Evolutionary conservation across 306 rosid species (phyloP).

Genomic region (Neltuma alba): DNA sequence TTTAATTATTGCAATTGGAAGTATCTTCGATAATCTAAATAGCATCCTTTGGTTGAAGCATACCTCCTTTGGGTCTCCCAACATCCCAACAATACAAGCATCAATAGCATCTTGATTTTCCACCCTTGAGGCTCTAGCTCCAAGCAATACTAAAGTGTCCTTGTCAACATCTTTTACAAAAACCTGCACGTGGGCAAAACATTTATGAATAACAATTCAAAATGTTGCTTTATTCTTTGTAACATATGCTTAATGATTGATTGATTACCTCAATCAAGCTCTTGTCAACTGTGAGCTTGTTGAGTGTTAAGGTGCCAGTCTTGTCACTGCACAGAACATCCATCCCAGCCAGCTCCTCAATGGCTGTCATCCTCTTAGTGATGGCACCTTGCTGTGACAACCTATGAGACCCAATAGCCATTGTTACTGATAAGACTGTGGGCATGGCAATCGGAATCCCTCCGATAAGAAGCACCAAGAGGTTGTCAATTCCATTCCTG

Average conservation of each 20-base stretch:
- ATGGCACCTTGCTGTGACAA: conserved; percentile 89
- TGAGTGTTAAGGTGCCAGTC: conserved; percentile 88
- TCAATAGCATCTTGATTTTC: conserved; percentile 97
- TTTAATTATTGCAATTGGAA: neutral
- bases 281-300: conserved; percentile 88
- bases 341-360: conserved; percentile 97
- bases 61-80: conserved; percentile 95
- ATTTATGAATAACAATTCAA: neutral
- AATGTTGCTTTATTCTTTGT: neutral
- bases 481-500: conserved; percentile 83
- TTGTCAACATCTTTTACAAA: conserved; percentile 64
- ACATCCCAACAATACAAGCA: conserved; percentile 93
- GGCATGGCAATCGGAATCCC: conserved; percentile 99
- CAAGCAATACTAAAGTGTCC: conserved; percentile 62
- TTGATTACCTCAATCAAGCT: conserved; percentile 62
- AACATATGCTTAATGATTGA: neutral
- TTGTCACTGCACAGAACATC: conserved; percentile 93
- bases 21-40: neutral
- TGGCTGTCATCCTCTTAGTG: conserved; percentile 97
- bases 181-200: conserved; percentile 40
- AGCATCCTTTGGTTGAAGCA: neutral
- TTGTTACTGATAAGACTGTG: conserved; percentile 90
- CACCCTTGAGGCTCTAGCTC: conserved; percentile 88
- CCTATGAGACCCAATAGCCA: conserved; percentile 95
- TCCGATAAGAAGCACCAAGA: conserved; percentile 90